These are phyloP conservation scores for Clavulina sp. DNA, from an alignment of 768 basidiomycete species.

Conservation along the genomic window DNA sequence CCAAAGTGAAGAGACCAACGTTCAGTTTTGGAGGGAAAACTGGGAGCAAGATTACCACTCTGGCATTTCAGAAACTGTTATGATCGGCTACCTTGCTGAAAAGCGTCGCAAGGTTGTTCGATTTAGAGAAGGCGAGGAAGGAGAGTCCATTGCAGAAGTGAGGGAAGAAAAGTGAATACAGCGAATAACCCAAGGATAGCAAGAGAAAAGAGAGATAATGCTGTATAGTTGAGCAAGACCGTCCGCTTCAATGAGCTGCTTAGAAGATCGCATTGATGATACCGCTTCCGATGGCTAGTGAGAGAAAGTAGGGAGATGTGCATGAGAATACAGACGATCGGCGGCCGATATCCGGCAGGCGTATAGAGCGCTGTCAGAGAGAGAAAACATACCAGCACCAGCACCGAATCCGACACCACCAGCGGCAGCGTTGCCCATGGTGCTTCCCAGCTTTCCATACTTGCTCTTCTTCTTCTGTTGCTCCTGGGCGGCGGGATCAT, in stretches of 20 bases:
- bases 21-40: conserved; percentile 63
- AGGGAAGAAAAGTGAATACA: neutral
- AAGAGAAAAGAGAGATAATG: neutral
- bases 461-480: conserved; percentile 39
- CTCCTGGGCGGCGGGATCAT: conserved; percentile 25
- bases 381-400: conserved; percentile 25
- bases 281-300: conserved; percentile 34
- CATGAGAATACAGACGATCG: conserved; percentile 1
- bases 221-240: no score
- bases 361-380: conserved; percentile 2
- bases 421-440: conserved; percentile 28
- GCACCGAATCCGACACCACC: conserved; percentile 68
- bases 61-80: conserved; percentile 41
- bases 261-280: conserved; percentile 33
- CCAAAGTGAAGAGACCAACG: conserved; percentile 50
- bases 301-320: conserved; percentile 16
- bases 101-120: no score
- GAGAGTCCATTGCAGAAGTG: neutral
- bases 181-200: neutral
- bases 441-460: conserved; percentile 38
- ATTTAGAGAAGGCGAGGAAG: neutral
- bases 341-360: neutral
- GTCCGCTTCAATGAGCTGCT: no score
- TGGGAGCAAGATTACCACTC: conserved; percentile 50
- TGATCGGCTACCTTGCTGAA: neutral